Base-by-base conservation (phyloP, 768 basidiomycete genomes). In the Pluteus cervinus region DNA sequence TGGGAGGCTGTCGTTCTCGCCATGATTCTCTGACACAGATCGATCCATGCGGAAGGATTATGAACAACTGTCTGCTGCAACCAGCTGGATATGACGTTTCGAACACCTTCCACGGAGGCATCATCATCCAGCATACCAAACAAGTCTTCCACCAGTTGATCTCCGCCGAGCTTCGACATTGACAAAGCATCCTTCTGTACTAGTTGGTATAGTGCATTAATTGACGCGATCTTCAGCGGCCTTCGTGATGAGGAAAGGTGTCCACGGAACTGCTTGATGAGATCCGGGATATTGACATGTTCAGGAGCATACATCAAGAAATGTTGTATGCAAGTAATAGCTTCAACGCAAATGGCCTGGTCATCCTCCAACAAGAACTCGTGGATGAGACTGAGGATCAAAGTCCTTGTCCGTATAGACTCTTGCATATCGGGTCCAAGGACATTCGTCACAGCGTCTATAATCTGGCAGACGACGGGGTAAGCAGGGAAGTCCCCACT, bases 21-120 rank as follows among this genome's bases (percentile, higher is more conserved):
- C 91, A 99, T 97, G 53, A 99, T 98, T 17, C 91, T 71, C 57
- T 97, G 94, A 51, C 94, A 98, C 1, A 98, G 71, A 53, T 93
- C 92, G 39, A 99, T 96, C 96, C 96, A 99, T 1, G 93, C 96
- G 0, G 86, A 91, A 0, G 96, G 94, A 44, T 92, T 88, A 40
- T 87, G 77, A 14, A 87, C 71, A 1, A 90, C 93, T 0, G 96
- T 98, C 57, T 99, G 96, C 45, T 86, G 79, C 5, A 98, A 68
- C 96, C 96, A 99, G 46, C 86, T 89, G 9, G 76, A 68, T 48
- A 98, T 98, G 41, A 97, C 91, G 44, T 89, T 85, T 21, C 87
- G 72, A 16, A 98, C 92, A 4, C 96, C 96, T 46, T 94, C 85
- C 11, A 97, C 85, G 3, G 83, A 86, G 0, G 92, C 83, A 53